These are phyloP conservation scores for Nitzschia inconspicua DNA, from an alignment of 108 stramenopile genomes.

Conservation along the genomic window DNA sequence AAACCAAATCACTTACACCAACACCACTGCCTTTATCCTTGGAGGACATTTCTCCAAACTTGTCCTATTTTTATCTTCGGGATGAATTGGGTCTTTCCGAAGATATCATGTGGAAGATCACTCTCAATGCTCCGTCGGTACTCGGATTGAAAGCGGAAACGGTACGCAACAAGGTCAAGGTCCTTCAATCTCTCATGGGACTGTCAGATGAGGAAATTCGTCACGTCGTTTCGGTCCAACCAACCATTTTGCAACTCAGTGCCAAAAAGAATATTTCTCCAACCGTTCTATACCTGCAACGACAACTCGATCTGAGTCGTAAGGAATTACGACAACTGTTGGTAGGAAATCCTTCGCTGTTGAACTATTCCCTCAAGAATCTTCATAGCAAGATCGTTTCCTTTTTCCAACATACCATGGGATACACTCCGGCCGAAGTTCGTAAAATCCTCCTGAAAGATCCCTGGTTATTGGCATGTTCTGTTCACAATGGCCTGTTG, in stretches of 20 bases:
- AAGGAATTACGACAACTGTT: conserved; percentile 50
- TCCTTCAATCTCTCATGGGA: conserved; percentile 50
- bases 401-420: conserved; percentile 65
- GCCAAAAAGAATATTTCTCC: conserved; percentile 63
- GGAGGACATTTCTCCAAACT: no score
- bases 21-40: no score
- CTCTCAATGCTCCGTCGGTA: conserved; percentile 54
- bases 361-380: conserved; percentile 60
- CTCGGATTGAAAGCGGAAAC: conserved; percentile 70
- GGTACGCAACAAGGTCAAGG: conserved; percentile 54
- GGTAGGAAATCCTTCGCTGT: conserved; percentile 52
- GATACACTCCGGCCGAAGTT: conserved; percentile 40
- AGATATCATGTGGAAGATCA: conserved; percentile 82
- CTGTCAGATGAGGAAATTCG: conserved; percentile 64
- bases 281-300: conserved; percentile 56
- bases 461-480: conserved; percentile 53
- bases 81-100: conserved; percentile 70
- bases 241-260: conserved; percentile 57
- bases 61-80: conserved; percentile 81
- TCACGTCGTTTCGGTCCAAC: conserved; percentile 45
- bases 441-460: conserved; percentile 47
- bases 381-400: conserved; percentile 46
- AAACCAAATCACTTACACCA: no score
- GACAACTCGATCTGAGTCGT: conserved; percentile 51
- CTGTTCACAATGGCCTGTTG: conserved; percentile 57